Percentiles rank a stretch among this genome's conserved stretches.
phyloP scores from a whole-genome alignment of 345 rosid species.

The Tarenaya hassleriana region DNA sequence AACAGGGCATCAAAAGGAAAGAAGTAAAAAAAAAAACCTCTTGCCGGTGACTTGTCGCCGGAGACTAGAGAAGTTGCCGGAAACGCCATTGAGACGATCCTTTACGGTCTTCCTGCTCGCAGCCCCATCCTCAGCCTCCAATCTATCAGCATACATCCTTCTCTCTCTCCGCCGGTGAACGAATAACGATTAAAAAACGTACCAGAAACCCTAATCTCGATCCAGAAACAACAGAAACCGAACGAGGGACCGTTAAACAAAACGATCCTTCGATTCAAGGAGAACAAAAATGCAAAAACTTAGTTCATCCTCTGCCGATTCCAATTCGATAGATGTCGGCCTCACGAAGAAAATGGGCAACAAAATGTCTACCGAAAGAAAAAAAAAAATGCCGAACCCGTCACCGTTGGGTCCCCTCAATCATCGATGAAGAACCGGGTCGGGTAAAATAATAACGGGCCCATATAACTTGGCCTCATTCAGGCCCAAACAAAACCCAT shows the following conservation, averaged over 20 bases:
- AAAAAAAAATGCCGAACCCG: background rate
- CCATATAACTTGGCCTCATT: conserved; percentile 5
- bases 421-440: conserved; percentile 10
- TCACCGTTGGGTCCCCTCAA: background rate
- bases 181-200: conserved; percentile 7
- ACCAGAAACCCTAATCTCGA: conserved; percentile 25
- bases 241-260: conserved; percentile 4
- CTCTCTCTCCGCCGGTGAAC: background rate
- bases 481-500: too few species aligned
- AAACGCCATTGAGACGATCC: conserved; percentile 74
- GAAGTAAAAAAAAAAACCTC: too few species aligned
- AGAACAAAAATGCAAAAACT: background rate
- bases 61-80: conserved; percentile 42
- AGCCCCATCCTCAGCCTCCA: conserved; percentile 73
- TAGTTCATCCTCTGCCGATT: background rate
- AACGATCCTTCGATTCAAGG: conserved; percentile 12
- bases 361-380: conserved; percentile 6
- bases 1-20: too few species aligned
- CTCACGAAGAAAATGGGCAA: conserved; percentile 5
- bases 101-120: conserved; percentile 47
- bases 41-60: conserved; percentile 26
- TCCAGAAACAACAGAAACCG: conserved; percentile 14
- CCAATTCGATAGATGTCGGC: conserved; percentile 11
- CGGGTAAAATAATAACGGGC: too few species aligned
- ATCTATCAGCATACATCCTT: conserved; percentile 90